A percentile compares a stretch with the other conserved stretches of the same genome.
These are phyloP conservation scores for Pisolithus microcarpus DNA, from an alignment of 768 basidiomycete genomes.

Conservation along the genomic window DNA sequence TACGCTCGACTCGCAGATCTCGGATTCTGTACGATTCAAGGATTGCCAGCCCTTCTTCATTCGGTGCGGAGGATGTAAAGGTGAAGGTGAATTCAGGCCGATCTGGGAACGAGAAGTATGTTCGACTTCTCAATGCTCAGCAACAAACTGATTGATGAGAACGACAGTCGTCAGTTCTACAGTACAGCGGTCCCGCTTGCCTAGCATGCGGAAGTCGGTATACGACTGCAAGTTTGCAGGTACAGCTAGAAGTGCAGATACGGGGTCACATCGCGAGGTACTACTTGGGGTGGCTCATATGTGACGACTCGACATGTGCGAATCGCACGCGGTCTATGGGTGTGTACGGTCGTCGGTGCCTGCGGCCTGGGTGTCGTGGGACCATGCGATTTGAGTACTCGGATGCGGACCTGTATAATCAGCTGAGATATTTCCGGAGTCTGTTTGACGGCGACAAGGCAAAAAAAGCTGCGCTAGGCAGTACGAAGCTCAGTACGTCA, in stretches of 20 bases:
- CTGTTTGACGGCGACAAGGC: slow-evolving; percentile 73
- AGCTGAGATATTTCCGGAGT: slow-evolving; percentile 74
- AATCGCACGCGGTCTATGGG: slow-evolving; percentile 89
- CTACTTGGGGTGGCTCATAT: slow-evolving; percentile 85
- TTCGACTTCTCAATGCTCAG: neutral
- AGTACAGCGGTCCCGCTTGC: slow-evolving; percentile 61
- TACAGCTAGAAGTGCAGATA: slow-evolving; percentile 85
- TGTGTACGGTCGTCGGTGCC: slow-evolving; percentile 81
- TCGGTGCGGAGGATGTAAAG: slow-evolving; percentile 70
- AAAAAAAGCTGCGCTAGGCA: slow-evolving; percentile 43
- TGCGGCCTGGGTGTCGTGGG: slow-evolving; percentile 31
- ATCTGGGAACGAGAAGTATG: slow-evolving; percentile 54
- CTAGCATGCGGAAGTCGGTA: slow-evolving; percentile 54
- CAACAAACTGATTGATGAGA: neutral
- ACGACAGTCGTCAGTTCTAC: slow-evolving; percentile 59
- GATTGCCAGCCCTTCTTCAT: slow-evolving; percentile 66
- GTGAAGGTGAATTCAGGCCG: slow-evolving; percentile 48
- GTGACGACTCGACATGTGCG: slow-evolving; percentile 80
- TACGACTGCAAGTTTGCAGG: slow-evolving; percentile 55
- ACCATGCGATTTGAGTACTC: slow-evolving; percentile 52
- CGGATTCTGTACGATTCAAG: slow-evolving; percentile 82
- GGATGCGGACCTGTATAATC: slow-evolving; percentile 81
- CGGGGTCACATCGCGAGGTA: slow-evolving; percentile 69
- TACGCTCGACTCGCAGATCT: slow-evolving; percentile 81
- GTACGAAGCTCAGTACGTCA: slow-evolving; percentile 34